Percentiles rank a stretch among this genome's conserved stretches.
phyloP scores from a whole-genome alignment of 306 rosid species.

The Cucurbita maxima region DNA sequence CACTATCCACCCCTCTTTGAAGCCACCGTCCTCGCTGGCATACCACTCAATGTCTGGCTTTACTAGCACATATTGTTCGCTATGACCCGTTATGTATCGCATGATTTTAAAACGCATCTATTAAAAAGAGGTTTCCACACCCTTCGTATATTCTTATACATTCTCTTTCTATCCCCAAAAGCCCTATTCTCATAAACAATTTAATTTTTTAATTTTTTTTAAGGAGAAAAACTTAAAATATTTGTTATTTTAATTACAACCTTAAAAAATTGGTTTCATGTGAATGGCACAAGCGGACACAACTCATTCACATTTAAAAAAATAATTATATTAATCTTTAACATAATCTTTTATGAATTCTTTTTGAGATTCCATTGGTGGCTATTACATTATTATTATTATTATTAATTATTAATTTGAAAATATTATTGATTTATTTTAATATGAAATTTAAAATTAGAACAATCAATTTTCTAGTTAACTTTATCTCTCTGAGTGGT shows the following conservation, averaged over 20 bases:
- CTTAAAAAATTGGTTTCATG: background rate
- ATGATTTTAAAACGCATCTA: too few species aligned
- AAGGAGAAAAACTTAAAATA: background rate
- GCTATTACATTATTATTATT: background rate
- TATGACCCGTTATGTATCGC: too few species aligned
- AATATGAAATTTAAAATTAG: background rate
- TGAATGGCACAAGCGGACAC: conserved; percentile 3
- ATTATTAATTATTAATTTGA: background rate
- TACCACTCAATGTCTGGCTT: too few species aligned
- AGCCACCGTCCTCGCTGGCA: too few species aligned
- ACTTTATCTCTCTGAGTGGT: background rate
- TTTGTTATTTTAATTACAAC: background rate
- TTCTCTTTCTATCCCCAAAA: too few species aligned
- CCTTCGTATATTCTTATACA: too few species aligned
- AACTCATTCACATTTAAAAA: background rate
- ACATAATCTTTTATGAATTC: background rate
- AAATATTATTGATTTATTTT: background rate
- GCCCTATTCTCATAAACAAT: background rate
- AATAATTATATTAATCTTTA: background rate
- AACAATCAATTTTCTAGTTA: background rate
- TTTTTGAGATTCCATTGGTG: background rate
- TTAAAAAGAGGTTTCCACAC: too few species aligned
- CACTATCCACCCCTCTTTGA: too few species aligned
- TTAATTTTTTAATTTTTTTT: background rate
- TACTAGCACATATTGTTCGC: too few species aligned